Base-by-base conservation (phyloP, 208 protist species). In the Leishmania martiniquensis region DNA sequence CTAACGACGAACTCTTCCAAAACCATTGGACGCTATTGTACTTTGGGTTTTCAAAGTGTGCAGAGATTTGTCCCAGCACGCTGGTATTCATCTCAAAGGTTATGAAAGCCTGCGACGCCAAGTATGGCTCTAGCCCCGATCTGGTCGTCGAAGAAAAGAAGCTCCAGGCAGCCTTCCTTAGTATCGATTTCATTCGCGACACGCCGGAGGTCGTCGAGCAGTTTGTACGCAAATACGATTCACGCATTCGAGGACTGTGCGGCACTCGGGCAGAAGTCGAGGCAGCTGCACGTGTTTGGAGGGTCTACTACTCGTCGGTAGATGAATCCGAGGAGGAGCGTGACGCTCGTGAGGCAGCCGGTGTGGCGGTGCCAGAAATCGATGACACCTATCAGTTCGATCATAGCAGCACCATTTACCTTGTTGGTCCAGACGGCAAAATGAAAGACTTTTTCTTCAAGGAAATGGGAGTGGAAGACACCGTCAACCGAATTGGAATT, bases 391-490 rank as follows among this genome's bases (percentile, higher is more conserved):
- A 92, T 70, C 93, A 97, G 79, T 93, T 97, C 69, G 93, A 97
- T 72, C 93, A 97, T 81, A 95, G 91, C 84, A 93, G 91, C 69
- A 89, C 91, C 57, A 92, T 97, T 39, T 97, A 95, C 57, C 83
- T 97, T 25, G 93, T 97, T 1, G 91, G 91, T 0, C 91, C 91
- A 13, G 91, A 97, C 76, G 91, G 93, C 13, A 95, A 97, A 65
- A 91, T 97, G 89, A 93, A 93, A 71, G 93, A 97, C 81, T 97
- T 97, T 68, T 95, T 95, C 76, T 95, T 95, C 75, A 85, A 89
- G 66, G 93, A 95, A 57, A 97, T 97, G 91, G 90, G 91, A n/a
- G 57, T 91, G 2, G 70, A 88, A 0, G 83, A 95, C 66, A 80
- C 78, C 15, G 85, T 97, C 4, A 82, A 85, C 37, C 85, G 91